A percentile compares a stretch with the other conserved stretches of the same genome.
Evolutionary conservation across 768 basidiomycete genomes (phyloP).

Genomic region (Amylocystis lapponica): DNA sequence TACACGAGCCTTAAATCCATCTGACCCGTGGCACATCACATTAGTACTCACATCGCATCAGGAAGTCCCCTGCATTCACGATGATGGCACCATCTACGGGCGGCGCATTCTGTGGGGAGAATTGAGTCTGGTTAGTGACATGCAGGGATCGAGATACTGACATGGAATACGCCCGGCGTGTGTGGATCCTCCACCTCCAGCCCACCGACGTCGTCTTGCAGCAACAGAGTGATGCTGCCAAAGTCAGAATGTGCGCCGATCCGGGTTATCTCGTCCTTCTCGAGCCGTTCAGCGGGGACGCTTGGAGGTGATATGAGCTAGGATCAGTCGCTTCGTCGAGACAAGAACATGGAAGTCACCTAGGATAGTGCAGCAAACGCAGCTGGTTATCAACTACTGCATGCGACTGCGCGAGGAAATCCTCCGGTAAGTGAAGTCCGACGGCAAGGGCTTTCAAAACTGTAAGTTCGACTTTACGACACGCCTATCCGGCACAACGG

Average conservation of each 20-base stretch:
- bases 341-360: constrained; percentile 6
- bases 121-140: not conserved
- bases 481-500: constrained; percentile 30
- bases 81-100: constrained; percentile 42
- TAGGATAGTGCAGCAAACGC: constrained; percentile 53
- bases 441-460: constrained; percentile 45
- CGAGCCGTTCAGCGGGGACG: constrained; percentile 27
- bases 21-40: not conserved
- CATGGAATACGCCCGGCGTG: constrained; percentile 34
- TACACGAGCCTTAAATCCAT: not conserved
- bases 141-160: not conserved
- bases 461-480: constrained; percentile 37
- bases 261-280: constrained; percentile 33
- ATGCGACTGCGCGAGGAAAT: constrained; percentile 41
- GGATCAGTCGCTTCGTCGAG: not conserved
- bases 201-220: constrained; percentile 58
- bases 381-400: constrained; percentile 45
- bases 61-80: constrained; percentile 47
- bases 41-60: constrained; percentile 40
- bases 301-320: constrained; percentile 10
- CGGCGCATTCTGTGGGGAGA: constrained; percentile 28
- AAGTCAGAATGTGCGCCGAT: constrained; percentile 53
- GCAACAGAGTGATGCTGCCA: constrained; percentile 49
- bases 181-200: constrained; percentile 56
- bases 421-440: constrained; percentile 37